Conservation (phyloP, 805 yeast genomes). For the Ogataea allantospora region DNA sequence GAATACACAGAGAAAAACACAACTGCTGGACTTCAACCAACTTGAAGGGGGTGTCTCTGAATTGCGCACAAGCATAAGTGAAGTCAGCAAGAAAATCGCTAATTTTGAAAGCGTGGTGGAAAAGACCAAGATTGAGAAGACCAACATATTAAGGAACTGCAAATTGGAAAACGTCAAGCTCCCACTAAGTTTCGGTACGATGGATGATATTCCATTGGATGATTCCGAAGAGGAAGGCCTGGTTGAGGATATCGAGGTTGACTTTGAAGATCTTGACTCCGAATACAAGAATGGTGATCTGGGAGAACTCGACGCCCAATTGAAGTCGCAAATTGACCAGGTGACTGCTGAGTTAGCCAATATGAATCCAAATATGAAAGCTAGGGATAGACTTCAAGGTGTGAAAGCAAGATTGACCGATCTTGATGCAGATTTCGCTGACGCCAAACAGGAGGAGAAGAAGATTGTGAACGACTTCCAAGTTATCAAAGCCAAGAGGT, state of each 20-base stretch:
- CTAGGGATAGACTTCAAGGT: conserved; percentile 70
- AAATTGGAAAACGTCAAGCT: conserved; percentile 66
- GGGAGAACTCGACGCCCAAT: conserved; percentile 23
- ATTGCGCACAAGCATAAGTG: conserved; percentile 32
- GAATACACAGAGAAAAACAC: conserved; percentile 15
- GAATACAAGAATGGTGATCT: conserved; percentile 39
- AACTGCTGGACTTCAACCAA: conserved; percentile 20
- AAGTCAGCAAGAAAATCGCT: conserved; percentile 35
- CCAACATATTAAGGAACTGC: conserved; percentile 64
- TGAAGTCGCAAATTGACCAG: conserved; percentile 36
- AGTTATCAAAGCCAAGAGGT: conserved; percentile 57
- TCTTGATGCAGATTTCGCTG: conserved; percentile 62
- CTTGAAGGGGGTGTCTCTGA: conserved; percentile 32
- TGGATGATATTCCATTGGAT: conserved; percentile 62
- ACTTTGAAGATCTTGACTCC: conserved; percentile 47
- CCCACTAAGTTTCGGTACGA: conserved; percentile 60
- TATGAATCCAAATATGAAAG: conserved; percentile 80
- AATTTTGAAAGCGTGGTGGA: conserved; percentile 53
- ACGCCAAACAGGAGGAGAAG: conserved; percentile 60
- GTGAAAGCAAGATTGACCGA: conserved; percentile 59
- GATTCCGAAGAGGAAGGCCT: conserved; percentile 39
- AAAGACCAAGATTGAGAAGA: conserved; percentile 52
- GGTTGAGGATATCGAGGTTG: conserved; percentile 50
- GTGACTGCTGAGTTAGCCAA: conserved; percentile 38
- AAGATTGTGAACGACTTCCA: conserved; percentile 55